Conservation (phyloP, 2,329 filamentous ascomycete genomes). For the Pseudogymnoascus sp. region DNA sequence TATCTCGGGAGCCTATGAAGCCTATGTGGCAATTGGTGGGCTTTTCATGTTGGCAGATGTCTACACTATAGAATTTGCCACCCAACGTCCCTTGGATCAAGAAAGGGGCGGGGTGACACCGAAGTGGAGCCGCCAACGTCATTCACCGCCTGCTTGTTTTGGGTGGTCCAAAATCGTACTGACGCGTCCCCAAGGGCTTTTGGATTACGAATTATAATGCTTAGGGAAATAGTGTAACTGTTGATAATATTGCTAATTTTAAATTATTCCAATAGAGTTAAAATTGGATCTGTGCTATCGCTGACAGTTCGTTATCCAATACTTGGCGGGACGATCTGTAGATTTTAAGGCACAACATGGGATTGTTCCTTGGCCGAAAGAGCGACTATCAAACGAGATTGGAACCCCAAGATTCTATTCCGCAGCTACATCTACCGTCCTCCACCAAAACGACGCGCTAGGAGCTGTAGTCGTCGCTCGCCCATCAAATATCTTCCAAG, state of each 20-base stretch:
- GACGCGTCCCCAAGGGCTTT: neutral
- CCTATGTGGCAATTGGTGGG: neutral
- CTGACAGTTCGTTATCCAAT: constrained; percentile 4
- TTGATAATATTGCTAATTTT: neutral
- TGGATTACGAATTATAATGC: neutral
- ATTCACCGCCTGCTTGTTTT: constrained; percentile 7
- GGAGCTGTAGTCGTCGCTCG: neutral
- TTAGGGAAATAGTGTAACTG: neutral
- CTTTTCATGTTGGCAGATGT: neutral
- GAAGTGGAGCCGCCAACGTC: constrained; percentile 7
- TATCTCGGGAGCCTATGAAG: neutral
- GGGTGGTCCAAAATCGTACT: neutral
- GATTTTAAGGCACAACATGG: constrained; percentile 5
- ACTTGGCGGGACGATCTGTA: constrained; percentile 1
- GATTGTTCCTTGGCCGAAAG: constrained; percentile 6
- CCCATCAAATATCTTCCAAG: neutral
- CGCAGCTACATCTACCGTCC: neutral
- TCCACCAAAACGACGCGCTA: neutral
- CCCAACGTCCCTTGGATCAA: neutral
- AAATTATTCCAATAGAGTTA: neutral
- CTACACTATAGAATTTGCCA: neutral
- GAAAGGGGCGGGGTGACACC: constrained; percentile 3
- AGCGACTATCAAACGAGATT: constrained; percentile 8
- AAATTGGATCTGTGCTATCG: constrained; percentile 6
- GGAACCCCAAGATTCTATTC: neutral